Conservation (phyloP, 1,139 yeast species). For the Magnusiomyces sp. region DNA sequence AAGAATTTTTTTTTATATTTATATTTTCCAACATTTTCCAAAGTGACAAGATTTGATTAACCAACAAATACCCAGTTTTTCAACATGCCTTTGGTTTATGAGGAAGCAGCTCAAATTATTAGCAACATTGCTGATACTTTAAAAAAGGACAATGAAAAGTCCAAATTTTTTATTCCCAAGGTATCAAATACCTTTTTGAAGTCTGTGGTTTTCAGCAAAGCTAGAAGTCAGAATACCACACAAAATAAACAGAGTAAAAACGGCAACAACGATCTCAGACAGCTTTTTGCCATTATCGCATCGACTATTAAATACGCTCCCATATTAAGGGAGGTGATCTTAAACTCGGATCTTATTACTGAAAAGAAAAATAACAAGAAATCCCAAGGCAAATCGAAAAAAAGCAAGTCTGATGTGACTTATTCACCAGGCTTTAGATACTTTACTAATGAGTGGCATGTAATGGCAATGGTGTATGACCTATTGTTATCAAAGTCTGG, state of each 20-base stretch:
- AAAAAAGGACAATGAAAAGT: not conserved
- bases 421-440: not conserved
- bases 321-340: slow-evolving; percentile 51
- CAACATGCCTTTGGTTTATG: slow-evolving; percentile 1
- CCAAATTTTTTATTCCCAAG: not conserved
- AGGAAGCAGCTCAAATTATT: not conserved
- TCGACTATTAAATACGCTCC: slow-evolving; percentile 67
- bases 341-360: slow-evolving; percentile 51
- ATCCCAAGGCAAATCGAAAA: not conserved
- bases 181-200: not conserved
- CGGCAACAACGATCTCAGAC: slow-evolving; percentile 55
- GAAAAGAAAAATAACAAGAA: slow-evolving; percentile 37
- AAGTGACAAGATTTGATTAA: too few species aligned
- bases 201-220: not conserved
- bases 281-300: slow-evolving; percentile 71
- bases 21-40: too few species aligned
- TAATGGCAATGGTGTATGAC: slow-evolving; percentile 56
- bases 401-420: too few species aligned
- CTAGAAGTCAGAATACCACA: not conserved
- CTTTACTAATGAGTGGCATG: slow-evolving; percentile 3
- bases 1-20: too few species aligned
- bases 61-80: too few species aligned
- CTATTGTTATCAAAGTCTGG: slow-evolving; percentile 66
- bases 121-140: not conserved
- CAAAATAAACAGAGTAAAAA: slow-evolving; percentile 11